Conservation (phyloP, 441 rosid species). For the Pelargonium myrrhifolium region DNA sequence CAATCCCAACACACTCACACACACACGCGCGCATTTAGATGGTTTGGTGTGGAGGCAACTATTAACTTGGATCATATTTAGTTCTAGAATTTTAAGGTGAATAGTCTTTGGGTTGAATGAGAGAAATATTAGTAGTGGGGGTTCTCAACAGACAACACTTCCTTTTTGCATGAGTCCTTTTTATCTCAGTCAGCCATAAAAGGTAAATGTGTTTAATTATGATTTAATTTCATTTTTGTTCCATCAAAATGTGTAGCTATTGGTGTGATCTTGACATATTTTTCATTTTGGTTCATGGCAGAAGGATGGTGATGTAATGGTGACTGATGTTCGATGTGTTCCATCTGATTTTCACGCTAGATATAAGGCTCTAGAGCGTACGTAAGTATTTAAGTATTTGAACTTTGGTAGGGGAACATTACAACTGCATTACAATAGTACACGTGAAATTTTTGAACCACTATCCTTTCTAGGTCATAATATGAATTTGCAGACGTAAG, state of each 20-base stretch:
- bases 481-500: background rate
- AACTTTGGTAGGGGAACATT: background rate
- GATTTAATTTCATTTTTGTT: background rate
- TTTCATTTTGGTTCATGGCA: conserved; percentile 22
- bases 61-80: too few relatives aligned
- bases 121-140: too few relatives aligned
- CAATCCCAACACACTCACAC: too few relatives aligned
- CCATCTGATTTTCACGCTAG: conserved; percentile 83
- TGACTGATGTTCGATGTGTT: conserved; percentile 69
- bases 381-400: conserved; percentile 51
- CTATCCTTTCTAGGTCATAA: background rate
- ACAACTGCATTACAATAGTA: conserved; percentile 1
- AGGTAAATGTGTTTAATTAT: too few relatives aligned
- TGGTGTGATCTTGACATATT: conserved; percentile 15
- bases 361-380: conserved; percentile 81
- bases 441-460: background rate
- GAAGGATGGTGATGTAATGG: conserved; percentile 75
- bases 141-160: too few relatives aligned
- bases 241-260: background rate
- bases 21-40: too few relatives aligned
- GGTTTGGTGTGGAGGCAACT: too few relatives aligned
- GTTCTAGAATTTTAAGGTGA: too few relatives aligned
- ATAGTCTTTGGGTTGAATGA: too few relatives aligned
- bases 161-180: too few relatives aligned
- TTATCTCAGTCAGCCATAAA: too few relatives aligned